Evolutionary conservation across 306 rosid genomes (phyloP), one percentile per base, ranked within the genome.

Genomic region (Purshia tridentata): DNA sequence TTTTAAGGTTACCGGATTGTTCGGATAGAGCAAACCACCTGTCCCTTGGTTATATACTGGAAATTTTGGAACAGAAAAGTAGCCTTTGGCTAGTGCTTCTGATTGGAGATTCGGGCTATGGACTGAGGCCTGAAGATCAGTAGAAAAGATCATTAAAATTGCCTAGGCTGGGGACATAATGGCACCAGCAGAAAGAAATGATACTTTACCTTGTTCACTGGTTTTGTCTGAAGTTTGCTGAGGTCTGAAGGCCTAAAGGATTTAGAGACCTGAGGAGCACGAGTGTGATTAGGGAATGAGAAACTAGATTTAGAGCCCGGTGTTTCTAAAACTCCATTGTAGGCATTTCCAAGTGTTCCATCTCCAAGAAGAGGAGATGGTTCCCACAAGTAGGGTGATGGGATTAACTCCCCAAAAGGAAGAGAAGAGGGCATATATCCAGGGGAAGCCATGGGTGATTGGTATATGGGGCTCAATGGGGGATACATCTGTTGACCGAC

Each of bases 41-140:
- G 89, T 88, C 67, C 84, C 88, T 78, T 87, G 92, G 72, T 72
- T 84, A 82, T 79, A 89, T 40, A 84, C 8, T 1, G 97, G 82
- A 37, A 76, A 69, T 73, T 86, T 91, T 35, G 88, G 4, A 20
- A 79, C 61, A 0, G 92, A 80, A n/a, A 81, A 67, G 71, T 83
- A 88, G 35, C 83, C 78, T 74, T 84, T 83, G 1, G 81, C 72
- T 47, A 53, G 45, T 39, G 76, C 42, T 70, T 87, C 90, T 40
- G 92, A 67, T 69, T 88, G 93, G 61, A 82, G 59, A n/a, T 74
- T 65, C 9, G 89, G 59, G n/a, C 81, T 80, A 59, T 77, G 57
- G 35, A 66, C n/a, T 0, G 86, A 78, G 23, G 86, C 87, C 94
- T 85, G 82, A 65, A 81, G 74, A 58, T 49, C 74, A 82, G 20